phyloP scores from a whole-genome alignment of 805 yeast species.

The Clavispora asparagi region DNA sequence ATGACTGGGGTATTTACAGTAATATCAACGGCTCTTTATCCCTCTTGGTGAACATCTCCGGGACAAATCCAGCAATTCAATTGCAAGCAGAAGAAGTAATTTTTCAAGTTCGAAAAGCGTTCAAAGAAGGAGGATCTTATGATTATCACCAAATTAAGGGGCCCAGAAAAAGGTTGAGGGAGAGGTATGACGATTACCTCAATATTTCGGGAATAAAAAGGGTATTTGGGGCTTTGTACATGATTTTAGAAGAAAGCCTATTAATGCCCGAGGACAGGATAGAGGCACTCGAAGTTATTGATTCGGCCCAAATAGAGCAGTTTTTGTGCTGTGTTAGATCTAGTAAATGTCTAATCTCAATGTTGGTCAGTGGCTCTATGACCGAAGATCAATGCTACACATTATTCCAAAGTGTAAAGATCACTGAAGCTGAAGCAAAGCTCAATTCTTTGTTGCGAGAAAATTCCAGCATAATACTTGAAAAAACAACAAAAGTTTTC shows the following conservation, averaged over 20 bases:
- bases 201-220: slow-evolving; percentile 42
- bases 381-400: slow-evolving; percentile 9
- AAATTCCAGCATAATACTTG: neutral
- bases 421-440: neutral
- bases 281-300: slow-evolving; percentile 50
- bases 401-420: neutral
- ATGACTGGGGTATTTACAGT: slow-evolving; percentile 52
- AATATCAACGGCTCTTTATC: slow-evolving; percentile 52
- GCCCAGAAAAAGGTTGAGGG: slow-evolving; percentile 44
- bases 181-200: slow-evolving; percentile 40
- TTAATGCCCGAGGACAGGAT: slow-evolving; percentile 53
- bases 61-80: slow-evolving; percentile 40
- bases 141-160: slow-evolving; percentile 33
- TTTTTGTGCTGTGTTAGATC: slow-evolving; percentile 21
- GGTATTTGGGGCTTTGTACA: slow-evolving; percentile 46
- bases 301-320: slow-evolving; percentile 25
- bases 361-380: slow-evolving; percentile 50
- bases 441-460: neutral
- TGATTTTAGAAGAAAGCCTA: slow-evolving; percentile 51
- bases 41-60: slow-evolving; percentile 48
- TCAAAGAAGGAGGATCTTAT: slow-evolving; percentile 6
- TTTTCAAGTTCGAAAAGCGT: slow-evolving; percentile 21
- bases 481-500: slow-evolving; percentile 9
- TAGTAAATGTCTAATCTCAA: slow-evolving; percentile 11
- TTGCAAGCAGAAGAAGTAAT: slow-evolving; percentile 30